Percentiles rank a stretch among this genome's conserved stretches.
Conservation (phyloP, 176 grass and related monocot species). For the Aegilops speltoides region DNA sequence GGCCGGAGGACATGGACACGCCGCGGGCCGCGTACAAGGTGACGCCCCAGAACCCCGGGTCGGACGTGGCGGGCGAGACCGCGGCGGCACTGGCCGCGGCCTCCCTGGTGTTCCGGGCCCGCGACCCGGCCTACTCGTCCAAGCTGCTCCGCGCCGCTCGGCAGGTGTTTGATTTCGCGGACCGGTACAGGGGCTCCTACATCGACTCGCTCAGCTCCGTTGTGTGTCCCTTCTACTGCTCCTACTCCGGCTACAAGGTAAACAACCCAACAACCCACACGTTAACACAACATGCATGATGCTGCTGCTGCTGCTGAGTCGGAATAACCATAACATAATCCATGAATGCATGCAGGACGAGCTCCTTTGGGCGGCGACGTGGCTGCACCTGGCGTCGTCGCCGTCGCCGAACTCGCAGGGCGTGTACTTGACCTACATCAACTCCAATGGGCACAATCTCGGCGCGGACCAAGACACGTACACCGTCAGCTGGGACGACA, state of each 20-base stretch:
- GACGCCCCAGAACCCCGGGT: constrained; percentile 51
- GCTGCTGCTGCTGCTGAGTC: too few species aligned
- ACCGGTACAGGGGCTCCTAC: constrained; percentile 61
- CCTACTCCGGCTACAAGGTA: constrained; percentile 81
- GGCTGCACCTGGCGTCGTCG: constrained; percentile 62
- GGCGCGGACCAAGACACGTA: constrained; percentile 69
- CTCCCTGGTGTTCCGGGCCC: constrained; percentile 49
- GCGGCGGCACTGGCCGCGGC: constrained; percentile 64
- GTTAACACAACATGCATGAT: not conserved
- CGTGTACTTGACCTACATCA: constrained; percentile 75
- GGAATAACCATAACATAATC: too few species aligned
- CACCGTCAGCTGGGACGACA: constrained; percentile 90
- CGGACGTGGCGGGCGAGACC: constrained; percentile 83
- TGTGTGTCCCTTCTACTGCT: constrained; percentile 66
- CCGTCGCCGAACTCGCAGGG: not conserved
- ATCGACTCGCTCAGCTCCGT: constrained; percentile 72
- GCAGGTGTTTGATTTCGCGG: constrained; percentile 72
- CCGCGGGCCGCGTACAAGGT: constrained; percentile 58
- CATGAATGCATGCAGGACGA: constrained; percentile 40
- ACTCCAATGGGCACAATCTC: constrained; percentile 48
- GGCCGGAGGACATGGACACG: constrained; percentile 79
- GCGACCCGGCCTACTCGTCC: constrained; percentile 52
- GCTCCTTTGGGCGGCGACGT: constrained; percentile 71
- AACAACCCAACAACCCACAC: not conserved
- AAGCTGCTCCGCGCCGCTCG: constrained; percentile 45